These are phyloP conservation scores for Grigorovia humatica DNA, from an alignment of 805 yeast genomes.

Conservation along the genomic window DNA sequence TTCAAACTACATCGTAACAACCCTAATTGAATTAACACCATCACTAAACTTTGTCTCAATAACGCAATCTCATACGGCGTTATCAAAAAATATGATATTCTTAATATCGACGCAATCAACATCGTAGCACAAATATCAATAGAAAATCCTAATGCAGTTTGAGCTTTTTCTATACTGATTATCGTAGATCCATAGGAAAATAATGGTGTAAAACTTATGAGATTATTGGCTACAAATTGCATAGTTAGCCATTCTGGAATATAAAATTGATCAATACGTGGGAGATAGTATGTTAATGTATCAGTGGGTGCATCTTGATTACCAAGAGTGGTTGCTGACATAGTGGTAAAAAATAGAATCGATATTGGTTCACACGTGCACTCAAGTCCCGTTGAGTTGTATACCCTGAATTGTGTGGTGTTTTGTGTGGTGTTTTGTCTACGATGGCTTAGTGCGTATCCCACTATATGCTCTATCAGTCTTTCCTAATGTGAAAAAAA, in stretches of 20 bases:
- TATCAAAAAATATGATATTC: constrained; percentile 68
- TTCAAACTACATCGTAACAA: constrained; percentile 53
- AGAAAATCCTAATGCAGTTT: constrained; percentile 71
- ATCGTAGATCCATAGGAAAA: constrained; percentile 83
- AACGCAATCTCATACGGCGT: constrained; percentile 75
- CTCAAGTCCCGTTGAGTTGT: too few species aligned
- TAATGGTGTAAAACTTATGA: constrained; percentile 73
- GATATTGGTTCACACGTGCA: too few species aligned
- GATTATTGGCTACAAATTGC: constrained; percentile 48
- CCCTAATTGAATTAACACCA: constrained; percentile 69
- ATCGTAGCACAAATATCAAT: constrained; percentile 90
- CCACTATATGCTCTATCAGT: too few species aligned
- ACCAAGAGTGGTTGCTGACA: not conserved
- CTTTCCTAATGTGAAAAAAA: too few species aligned
- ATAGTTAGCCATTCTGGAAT: constrained; percentile 42
- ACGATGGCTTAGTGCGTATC: too few species aligned
- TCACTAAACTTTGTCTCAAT: constrained; percentile 68
- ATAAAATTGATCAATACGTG: constrained; percentile 34
- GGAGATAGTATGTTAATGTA: constrained; percentile 23
- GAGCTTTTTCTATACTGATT: constrained; percentile 48
- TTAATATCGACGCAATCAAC: constrained; percentile 63
- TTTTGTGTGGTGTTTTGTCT: too few species aligned
- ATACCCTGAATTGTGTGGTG: too few species aligned
- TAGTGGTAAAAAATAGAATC: too few species aligned
- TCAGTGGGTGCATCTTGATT: constrained; percentile 5